Evolutionary conservation across 2,329 filamentous ascomycete genomes (phyloP), one percentile per base, ranked within the genome.

Genomic region (Fusarium praegraminearum): DNA sequence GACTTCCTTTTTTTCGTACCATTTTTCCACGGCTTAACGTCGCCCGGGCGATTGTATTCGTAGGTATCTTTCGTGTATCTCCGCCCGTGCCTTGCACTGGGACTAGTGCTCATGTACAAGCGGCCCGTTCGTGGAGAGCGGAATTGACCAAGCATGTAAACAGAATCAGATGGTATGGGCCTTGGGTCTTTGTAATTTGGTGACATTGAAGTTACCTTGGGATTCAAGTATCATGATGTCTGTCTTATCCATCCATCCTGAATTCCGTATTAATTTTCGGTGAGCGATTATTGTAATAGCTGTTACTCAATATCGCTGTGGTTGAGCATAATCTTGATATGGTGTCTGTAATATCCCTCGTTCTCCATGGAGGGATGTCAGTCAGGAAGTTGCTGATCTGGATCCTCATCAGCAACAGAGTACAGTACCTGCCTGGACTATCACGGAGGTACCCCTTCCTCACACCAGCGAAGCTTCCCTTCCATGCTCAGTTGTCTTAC

Each of bases 51-150:
- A 35, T 51, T 51, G 33, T 51, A 51, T n/a, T 20, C 24, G 24
- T 52, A 52, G 13, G 49, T 41, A 30, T 40, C 28, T 12, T 20
- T 55, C 24, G 38, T 49, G 67, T 70, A 70, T 61, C 67, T 63
- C 53, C 32, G 32, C 67, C 57, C 32, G 63, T 70, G 57, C 67
- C 67, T 59, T 54, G 36, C 51, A 68, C 67, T 32, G 50, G 33
- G 51, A 51, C 46, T 64, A 57, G 53, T 51, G 54, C 53, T 38
- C n/a, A 53, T 70, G 63, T 65, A 71, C 54, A 50, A 52, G 68
- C 67, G 64, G 68, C 60, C 67, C 56, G 64, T 70, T 62, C 57
- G 62, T 71, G 52, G 50, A 65, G 67, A 33, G 67, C 45, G 44
- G 51, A 43, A 70, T 57, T 61, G 47, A 30, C 64, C 53, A 61